These are phyloP conservation scores for Macaranga tanarius DNA, from an alignment of 441 rosid species.

Conservation along the genomic window DNA sequence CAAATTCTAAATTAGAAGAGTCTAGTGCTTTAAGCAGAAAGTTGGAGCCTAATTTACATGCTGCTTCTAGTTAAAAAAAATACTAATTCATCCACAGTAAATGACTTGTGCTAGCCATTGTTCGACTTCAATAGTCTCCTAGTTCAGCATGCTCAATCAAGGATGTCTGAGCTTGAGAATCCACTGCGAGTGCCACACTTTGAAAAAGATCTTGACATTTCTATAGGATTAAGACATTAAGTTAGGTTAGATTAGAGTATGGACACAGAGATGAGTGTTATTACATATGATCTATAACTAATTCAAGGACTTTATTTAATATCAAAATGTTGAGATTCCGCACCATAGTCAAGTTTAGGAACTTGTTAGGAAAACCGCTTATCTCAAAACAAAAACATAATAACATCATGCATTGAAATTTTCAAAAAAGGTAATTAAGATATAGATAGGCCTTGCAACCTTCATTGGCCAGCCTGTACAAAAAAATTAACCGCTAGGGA, in stretches of 20 bases:
- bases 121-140: slow-evolving; percentile 33
- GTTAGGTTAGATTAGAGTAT: no score
- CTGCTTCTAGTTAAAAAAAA: slow-evolving; percentile 35
- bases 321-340: not conserved
- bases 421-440: not conserved
- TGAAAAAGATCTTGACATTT: no score
- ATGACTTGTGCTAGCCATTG: slow-evolving; percentile 27
- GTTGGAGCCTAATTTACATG: slow-evolving; percentile 35
- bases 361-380: not conserved
- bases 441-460: not conserved
- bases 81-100: slow-evolving; percentile 31
- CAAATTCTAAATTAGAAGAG: slow-evolving; percentile 36
- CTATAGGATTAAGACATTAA: no score
- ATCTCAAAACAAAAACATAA: no score
- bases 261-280: not conserved
- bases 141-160: slow-evolving; percentile 38
- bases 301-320: not conserved
- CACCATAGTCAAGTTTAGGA: not conserved
- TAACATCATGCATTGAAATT: not conserved
- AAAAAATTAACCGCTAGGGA: not conserved
- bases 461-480: not conserved
- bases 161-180: slow-evolving; percentile 41
- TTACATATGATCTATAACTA: not conserved
- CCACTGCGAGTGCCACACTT: slow-evolving; percentile 36
- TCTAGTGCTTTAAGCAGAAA: slow-evolving; percentile 37